These are phyloP conservation scores for Cudoniella acicularis DNA, from an alignment of 495 filamentous ascomycete species.

Conservation along the genomic window DNA sequence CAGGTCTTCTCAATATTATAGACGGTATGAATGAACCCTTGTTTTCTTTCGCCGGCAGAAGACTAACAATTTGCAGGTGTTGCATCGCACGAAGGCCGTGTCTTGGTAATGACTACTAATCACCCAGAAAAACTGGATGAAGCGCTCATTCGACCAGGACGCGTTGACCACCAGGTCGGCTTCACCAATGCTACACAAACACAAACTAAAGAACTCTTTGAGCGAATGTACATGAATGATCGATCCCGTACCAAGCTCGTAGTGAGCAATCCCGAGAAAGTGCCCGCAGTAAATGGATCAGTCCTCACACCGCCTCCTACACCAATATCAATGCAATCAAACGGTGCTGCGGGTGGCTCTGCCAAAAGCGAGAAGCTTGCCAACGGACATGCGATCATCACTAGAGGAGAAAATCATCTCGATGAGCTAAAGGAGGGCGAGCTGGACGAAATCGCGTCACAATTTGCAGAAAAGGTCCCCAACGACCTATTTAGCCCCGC, in stretches of 20 bases:
- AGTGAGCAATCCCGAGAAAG: not conserved
- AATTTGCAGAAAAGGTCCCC: slow-evolving; percentile 47
- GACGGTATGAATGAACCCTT: slow-evolving; percentile 54
- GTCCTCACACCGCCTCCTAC: slow-evolving; percentile 1
- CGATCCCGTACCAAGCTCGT: slow-evolving; percentile 11
- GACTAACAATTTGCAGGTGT: slow-evolving; percentile 36
- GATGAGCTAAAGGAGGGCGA: slow-evolving; percentile 26
- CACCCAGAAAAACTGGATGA: slow-evolving; percentile 68
- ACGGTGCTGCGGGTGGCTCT: not conserved
- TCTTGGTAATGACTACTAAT: slow-evolving; percentile 86
- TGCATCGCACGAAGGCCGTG: slow-evolving; percentile 72
- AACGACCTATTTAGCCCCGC: slow-evolving; percentile 56
- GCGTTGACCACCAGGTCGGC: slow-evolving; percentile 68
- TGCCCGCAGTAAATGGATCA: not conserved
- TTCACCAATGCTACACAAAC: slow-evolving; percentile 61
- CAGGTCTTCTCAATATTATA: slow-evolving; percentile 77
- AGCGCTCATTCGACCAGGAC: slow-evolving; percentile 71
- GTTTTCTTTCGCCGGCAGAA: not conserved
- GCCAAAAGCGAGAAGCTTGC: no score
- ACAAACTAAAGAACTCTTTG: slow-evolving; percentile 66
- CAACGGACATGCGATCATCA: no score
- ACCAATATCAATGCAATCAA: not conserved
- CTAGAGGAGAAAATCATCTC: not conserved
- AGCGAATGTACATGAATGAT: slow-evolving; percentile 62
- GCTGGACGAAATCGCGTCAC: slow-evolving; percentile 35